Base-by-base conservation (phyloP, 1,139 yeast species). In the Blastobotrys malaysiensis region DNA sequence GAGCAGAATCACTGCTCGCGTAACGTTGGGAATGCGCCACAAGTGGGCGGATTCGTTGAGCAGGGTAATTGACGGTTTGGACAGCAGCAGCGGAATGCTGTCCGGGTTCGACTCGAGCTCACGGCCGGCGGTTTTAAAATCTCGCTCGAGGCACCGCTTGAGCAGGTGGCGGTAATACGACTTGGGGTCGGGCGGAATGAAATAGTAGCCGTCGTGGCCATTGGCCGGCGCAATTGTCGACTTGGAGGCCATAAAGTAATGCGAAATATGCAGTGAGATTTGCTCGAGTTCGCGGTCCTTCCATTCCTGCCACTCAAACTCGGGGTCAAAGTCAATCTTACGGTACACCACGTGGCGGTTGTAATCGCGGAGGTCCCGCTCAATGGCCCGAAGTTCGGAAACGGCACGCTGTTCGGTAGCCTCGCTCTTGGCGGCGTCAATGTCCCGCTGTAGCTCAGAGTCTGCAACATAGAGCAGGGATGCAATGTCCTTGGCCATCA, bases 21-120 rank as follows among this genome's bases (percentile, higher is more conserved):
- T 75, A 0, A 82, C 73, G 7, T 68, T 67, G 55, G 79, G 80
- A 5, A 86, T 68, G 57, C 87, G 72, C 95, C 95, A 87, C 49
- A 81, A 73, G 49, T 73, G 75, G 5, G 83, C 73, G 55, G 82
- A 79, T 18, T 75, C 70, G 9, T 67, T 69, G 11, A 82, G 65
- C 21, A 83, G 69, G 52, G 72, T 76, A 24, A 67, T 62, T 2
- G 78, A 73, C 24, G 74, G 69, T 65, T 80, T 76, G 48, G 74
- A 63, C 50, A 69, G 55, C 9, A 69, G 55, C 31, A 67, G 58
- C 49, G 71, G 48, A 71, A 72, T 49, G 72, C 69, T 31, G 72
- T 63, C 60, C 22, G 65, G 62, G 18, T 63, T 57, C 6, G 61
- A 62, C 13, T 63, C 53, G 21, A 61, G 46, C 50, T 63, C 58